Base-by-base conservation (phyloP, 441 rosid genomes). In the Biscutella laevigata region DNA sequence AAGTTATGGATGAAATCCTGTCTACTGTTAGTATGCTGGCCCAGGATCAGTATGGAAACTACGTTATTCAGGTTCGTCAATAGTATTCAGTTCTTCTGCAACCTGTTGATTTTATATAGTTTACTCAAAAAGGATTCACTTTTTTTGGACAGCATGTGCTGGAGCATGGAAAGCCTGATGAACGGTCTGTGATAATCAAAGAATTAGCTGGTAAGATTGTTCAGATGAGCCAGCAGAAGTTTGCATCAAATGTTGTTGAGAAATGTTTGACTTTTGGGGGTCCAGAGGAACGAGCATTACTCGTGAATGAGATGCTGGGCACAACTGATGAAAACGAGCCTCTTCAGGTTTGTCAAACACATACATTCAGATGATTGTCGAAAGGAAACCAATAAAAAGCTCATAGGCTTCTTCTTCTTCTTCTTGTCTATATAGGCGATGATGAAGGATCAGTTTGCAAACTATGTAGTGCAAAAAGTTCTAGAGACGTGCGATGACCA, bases 361-460 rank as follows among this genome's bases (percentile, higher is more conserved):
- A 17, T 13, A 5, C 24, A 40, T 34, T 47, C 1, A 15, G 33
- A 21, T 52, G 44, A 14, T 59, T 17, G 10, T 38, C 1, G 1
- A 3, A 13, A 13, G 4, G 9, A 32, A 5, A 4, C 6, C 20
- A 17, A 17, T 17, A 17, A 17, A 12, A 11, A 9, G 20, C 40
- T 46, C 34, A 48, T 21, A 44, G 3, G 21, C n/a, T 39, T 29
- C 33, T 19, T 28, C 1, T 17, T 17, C 20, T 17, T 17, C 4
- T 5, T 4, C n/a, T 47, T 53, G 10, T 64, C 29, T 48, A 8
- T 53, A 5, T 70, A 92, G 99, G 97, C 95, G 19, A 92, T 88
- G 99, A 88, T 92, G 99, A 92, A 92, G 70, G 99, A 92, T 70
- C 99, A 84, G 71, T 92, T 84, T 77, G 99, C 88, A 16, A 88